Percentiles rank a stretch among this genome's conserved stretches.
Conservation (phyloP, 345 rosid species). For the Syzygium oleosum region DNA sequence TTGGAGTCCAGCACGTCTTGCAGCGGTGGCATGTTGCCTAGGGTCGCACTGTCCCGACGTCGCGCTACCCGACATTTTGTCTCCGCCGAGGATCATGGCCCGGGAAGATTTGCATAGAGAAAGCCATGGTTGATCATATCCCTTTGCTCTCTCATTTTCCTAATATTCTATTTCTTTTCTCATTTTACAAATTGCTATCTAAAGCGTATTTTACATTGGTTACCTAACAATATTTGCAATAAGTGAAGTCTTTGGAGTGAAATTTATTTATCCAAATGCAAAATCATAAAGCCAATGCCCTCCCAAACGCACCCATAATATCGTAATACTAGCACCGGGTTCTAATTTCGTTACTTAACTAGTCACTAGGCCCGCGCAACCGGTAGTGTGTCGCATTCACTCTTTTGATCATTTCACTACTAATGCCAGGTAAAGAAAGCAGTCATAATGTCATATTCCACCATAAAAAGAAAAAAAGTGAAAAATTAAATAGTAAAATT, state of each 20-base stretch:
- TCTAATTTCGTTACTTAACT: too few species aligned
- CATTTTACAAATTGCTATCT: background rate
- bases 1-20: background rate
- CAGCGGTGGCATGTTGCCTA: too few species aligned
- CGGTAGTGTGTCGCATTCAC: too few species aligned
- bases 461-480: background rate
- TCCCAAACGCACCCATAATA: background rate
- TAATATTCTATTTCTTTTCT: background rate
- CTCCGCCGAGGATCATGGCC: background rate
- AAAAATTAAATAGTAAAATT: background rate
- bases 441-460: background rate
- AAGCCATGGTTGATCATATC: background rate
- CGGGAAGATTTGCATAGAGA: background rate
- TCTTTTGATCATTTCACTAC: too few species aligned
- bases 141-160: background rate
- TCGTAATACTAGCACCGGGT: too few species aligned
- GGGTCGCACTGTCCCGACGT: background rate
- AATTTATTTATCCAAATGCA: background rate
- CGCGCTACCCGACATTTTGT: accelerated
- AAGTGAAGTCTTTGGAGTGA: background rate
- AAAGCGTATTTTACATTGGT: background rate
- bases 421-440: too few species aligned
- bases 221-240: background rate
- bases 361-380: too few species aligned
- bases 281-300: background rate